These are phyloP conservation scores for Calonectria montana DNA, from an alignment of 2,329 filamentous ascomycete genomes.

Conservation along the genomic window DNA sequence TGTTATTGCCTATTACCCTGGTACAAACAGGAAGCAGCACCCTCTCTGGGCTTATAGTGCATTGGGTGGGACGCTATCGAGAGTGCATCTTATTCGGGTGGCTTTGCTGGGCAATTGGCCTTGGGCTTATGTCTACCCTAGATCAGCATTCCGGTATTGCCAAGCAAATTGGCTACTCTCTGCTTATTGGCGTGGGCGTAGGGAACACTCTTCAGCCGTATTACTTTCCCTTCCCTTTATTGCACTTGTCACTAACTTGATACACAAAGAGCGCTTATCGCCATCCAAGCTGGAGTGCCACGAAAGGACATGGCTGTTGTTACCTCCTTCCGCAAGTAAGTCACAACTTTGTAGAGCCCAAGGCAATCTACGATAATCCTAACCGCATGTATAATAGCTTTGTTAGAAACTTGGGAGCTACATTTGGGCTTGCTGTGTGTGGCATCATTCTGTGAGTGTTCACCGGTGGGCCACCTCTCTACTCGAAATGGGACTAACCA, in stretches of 20 bases:
- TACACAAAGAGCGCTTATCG: slow-evolving; percentile 54
- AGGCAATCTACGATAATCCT: neutral
- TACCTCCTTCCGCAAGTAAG: slow-evolving; percentile 57
- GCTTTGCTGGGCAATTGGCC: slow-evolving; percentile 62
- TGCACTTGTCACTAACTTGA: neutral
- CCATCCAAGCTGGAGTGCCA: slow-evolving; percentile 68
- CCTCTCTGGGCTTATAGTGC: slow-evolving; percentile 62
- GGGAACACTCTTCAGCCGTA: slow-evolving; percentile 64
- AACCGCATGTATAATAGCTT: slow-evolving; percentile 44
- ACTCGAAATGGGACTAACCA: neutral
- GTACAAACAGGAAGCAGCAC: neutral
- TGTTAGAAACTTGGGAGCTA: slow-evolving; percentile 53
- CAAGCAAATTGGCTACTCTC: slow-evolving; percentile 65
- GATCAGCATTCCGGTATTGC: slow-evolving; percentile 59
- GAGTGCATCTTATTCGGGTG: slow-evolving; percentile 66
- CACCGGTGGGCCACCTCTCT: neutral
- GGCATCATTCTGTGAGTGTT: slow-evolving; percentile 49
- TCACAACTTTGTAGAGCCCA: neutral
- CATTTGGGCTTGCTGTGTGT: slow-evolving; percentile 53
- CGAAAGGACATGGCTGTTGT: slow-evolving; percentile 56
- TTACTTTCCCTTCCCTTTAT: slow-evolving; percentile 3
- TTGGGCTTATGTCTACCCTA: slow-evolving; percentile 64
- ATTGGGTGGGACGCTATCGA: slow-evolving; percentile 63
- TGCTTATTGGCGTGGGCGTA: slow-evolving; percentile 63
- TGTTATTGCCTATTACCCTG: neutral